These are phyloP conservation scores for Candida palmyrensis DNA, from an alignment of 805 yeast genomes.

Conservation along the genomic window DNA sequence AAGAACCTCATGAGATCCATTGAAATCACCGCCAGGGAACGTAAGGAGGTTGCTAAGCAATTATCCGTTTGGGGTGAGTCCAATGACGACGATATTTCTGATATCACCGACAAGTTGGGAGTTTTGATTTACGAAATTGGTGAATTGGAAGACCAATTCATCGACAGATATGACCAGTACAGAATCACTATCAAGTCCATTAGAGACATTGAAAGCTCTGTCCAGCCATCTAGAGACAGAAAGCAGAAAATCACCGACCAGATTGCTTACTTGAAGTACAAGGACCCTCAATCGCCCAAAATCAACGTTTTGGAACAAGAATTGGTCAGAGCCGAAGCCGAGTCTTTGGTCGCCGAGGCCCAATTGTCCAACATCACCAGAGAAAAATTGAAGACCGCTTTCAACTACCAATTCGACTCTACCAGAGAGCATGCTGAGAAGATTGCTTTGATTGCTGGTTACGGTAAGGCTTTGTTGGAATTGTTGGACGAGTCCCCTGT, in stretches of 20 bases:
- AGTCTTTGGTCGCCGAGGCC: constrained; percentile 97
- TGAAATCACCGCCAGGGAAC: constrained; percentile 89
- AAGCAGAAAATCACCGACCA: constrained; percentile 96
- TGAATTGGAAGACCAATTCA: constrained; percentile 96
- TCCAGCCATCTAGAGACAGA: constrained; percentile 97
- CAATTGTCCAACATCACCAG: constrained; percentile 97
- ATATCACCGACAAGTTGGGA: constrained; percentile 95
- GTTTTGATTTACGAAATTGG: constrained; percentile 93
- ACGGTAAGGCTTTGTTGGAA: constrained; percentile 96
- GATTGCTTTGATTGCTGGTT: constrained; percentile 95
- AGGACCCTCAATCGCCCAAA: constrained; percentile 97
- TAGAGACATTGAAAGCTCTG: constrained; percentile 95
- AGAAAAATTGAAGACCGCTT: constrained; percentile 96
- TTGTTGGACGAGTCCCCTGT: constrained; percentile 95
- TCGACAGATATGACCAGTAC: constrained; percentile 97
- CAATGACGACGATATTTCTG: constrained; percentile 95
- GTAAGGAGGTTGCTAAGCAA: constrained; percentile 96
- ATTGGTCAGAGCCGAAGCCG: constrained; percentile 98
- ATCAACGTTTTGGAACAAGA: constrained; percentile 95
- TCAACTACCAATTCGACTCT: constrained; percentile 94
- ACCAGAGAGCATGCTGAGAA: constrained; percentile 93
- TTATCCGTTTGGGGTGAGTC: constrained; percentile 97
- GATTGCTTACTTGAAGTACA: constrained; percentile 95
- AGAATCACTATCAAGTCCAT: constrained; percentile 90
- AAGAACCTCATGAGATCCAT: constrained; percentile 92